phyloP scores from a whole-genome alignment of 2,329 filamentous ascomycete genomes.

The Epichloe hybrida region DNA sequence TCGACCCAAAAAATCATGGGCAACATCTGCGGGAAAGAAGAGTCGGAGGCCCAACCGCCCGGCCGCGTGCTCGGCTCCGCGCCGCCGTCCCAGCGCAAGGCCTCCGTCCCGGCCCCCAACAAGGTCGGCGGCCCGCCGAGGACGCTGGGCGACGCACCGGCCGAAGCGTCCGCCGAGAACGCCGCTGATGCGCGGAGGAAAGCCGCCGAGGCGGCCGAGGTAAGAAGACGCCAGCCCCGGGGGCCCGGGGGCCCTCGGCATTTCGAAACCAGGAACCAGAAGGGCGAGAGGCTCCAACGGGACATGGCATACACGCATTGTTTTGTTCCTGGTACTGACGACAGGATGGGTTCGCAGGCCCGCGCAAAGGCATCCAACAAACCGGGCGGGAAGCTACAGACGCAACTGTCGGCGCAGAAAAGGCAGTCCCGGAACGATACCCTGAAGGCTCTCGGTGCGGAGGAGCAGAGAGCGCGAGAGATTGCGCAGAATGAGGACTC shows the following conservation, averaged over 20 bases:
- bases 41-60: constrained; percentile 49
- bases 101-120: constrained; percentile 28
- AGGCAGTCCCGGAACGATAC: constrained; percentile 56
- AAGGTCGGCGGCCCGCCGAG: constrained; percentile 43
- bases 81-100: constrained; percentile 30
- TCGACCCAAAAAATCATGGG: constrained; percentile 48
- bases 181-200: constrained; percentile 54
- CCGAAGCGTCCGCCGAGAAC: constrained; percentile 23
- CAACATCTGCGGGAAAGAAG: constrained; percentile 72
- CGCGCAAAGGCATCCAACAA: constrained; percentile 47
- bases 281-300: too few species aligned
- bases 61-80: constrained; percentile 57
- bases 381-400: constrained; percentile 49
- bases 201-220: constrained; percentile 69
- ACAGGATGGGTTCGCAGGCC: constrained; percentile 32
- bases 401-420: constrained; percentile 62
- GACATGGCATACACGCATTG: too few species aligned
- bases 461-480: constrained; percentile 52
- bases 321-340: neutral
- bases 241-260: too few species aligned
- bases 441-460: constrained; percentile 52
- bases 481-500: constrained; percentile 43
- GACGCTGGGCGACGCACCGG: constrained; percentile 50
- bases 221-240: constrained; percentile 22
- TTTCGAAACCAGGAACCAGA: too few species aligned